A percentile compares a stretch with the other conserved stretches of the same genome.
Evolutionary conservation across 2,329 filamentous ascomycete genomes (phyloP).

Genomic region (Ambrosiella cleistominuta): DNA sequence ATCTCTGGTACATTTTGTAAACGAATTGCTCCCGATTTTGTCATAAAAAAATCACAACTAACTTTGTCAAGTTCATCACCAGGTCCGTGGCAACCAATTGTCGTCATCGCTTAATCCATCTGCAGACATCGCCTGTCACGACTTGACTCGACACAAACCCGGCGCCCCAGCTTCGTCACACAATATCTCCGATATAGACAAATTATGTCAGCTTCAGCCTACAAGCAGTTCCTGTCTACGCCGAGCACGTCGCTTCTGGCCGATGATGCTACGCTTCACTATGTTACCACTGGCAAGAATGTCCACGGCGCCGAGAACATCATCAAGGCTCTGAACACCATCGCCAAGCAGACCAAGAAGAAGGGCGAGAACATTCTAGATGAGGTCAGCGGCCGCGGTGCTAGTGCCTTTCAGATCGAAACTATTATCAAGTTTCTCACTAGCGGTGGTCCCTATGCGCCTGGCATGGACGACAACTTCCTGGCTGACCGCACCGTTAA

Average conservation of each 20-base stretch:
- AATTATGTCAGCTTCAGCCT: conserved; percentile 25
- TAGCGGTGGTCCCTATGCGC: conserved; percentile 73
- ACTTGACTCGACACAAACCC: neutral
- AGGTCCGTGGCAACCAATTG: too few relatives aligned
- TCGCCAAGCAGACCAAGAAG: conserved; percentile 62
- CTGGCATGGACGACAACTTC: conserved; percentile 86
- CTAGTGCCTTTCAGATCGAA: conserved; percentile 66
- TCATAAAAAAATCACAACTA: too few relatives aligned
- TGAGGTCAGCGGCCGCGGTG: conserved; percentile 54
- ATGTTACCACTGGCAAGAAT: conserved; percentile 72
- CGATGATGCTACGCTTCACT: conserved; percentile 55
- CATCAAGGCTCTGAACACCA: conserved; percentile 59
- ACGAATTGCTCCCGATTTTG: too few relatives aligned
- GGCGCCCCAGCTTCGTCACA: neutral
- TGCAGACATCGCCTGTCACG: too few relatives aligned
- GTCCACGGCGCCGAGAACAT: conserved; percentile 57
- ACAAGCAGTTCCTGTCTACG: conserved; percentile 55
- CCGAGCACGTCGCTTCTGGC: conserved; percentile 47
- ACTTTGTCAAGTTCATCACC: too few relatives aligned
- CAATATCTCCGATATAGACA: neutral
- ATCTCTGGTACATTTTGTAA: too few relatives aligned
- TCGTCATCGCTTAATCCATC: too few relatives aligned
- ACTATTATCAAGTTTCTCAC: conserved; percentile 66
- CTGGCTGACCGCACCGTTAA: conserved; percentile 63
- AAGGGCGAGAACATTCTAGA: conserved; percentile 63